Evolutionary conservation across 495 filamentous ascomycete genomes (phyloP), one percentile per base, ranked within the genome.

Genomic region (Echria macrotheca): DNA sequence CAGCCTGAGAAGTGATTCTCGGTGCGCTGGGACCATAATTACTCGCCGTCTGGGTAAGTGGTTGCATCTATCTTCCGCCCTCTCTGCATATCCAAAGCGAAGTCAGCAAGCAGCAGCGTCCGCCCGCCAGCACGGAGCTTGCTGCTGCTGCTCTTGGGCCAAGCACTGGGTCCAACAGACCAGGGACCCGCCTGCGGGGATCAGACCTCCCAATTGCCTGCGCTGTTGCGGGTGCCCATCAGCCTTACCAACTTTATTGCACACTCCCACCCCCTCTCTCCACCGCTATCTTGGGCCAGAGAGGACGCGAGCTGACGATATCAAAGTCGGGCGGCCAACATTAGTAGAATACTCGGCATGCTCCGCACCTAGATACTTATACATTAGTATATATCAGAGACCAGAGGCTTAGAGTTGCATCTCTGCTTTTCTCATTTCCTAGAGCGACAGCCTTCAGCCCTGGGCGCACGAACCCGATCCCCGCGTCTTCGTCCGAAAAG

Each of bases 241-340:
- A 65, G 62, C 62, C 62, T 63, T 65, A 59, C 59, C 59, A 54
- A 51, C 37, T 47, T 49, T 40, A 40, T 51, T 51, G 22, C 51
- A n/a, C n/a, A n/a, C 51, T 42, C 49, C 41, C 39, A 31, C 45
- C 41, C 29, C 47, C 39, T 47, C 31, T 39, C n/a, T 29, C 19
- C 21, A 25, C 46, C 14, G 45, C 45, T 35, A 5, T 33, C 44
- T 33, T 44, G 14, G 42, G 24, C 25, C 29, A 15, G 15, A n/a
- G 15, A 4, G 15, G 18, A 9, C 19, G 19, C 50, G 47, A 37
- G 52, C 60, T 59, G 56, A 57, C 53, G n/a, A n/a, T n/a, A n/a
- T n/a, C n/a, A n/a, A n/a, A n/a, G n/a, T n/a, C n/a, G n/a, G n/a
- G n/a, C n/a, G n/a, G n/a, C n/a, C n/a, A n/a, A n/a, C n/a, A n/a